Evolutionary conservation across 75 land plant genomes (phyloP), one percentile per base, ranked within the genome.

Genomic region (Pinus tabuliformis): DNA sequence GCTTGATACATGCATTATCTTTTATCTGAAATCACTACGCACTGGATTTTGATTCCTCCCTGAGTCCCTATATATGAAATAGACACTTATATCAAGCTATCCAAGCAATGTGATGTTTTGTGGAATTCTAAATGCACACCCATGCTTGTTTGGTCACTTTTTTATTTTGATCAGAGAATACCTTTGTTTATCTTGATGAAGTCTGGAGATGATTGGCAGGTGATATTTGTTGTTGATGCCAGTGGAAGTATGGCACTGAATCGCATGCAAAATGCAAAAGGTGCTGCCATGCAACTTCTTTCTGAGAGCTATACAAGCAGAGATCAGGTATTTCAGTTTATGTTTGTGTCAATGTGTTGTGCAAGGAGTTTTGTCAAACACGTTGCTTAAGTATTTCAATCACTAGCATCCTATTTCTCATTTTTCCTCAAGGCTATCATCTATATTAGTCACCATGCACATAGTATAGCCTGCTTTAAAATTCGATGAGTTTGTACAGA

Each of bases 191-290:
- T n/a, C 49, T n/a, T 68, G 49, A 68, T 39, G 52, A 11, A 68
- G 52, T 36, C n/a, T 68, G 22, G 12, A 6, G 72, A 68, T 42
- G 24, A 28, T 65, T 81, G 81, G 76, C 86, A 93, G 98, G 98
- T 97, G 16, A 94, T 97, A 82, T 97, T 97, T 83, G 95, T 97
- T 75, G 99, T 94, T 71, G 99, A 97, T 94, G 99, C 99, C 22
- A 97, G 99, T 89, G 99, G 99, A 33, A 97, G 99, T 64, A 96
- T 96, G 99, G 99, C 99, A 79, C 76, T 96, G 39, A 96, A 96
- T 78, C 86, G 99, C 59, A 96, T 96, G 99, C 97, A 96, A 75
- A 97, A 97, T 86, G 99, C 99, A 28, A 97, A 97, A 85, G 98
- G 99, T 77, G 99, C 99, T 68, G 99, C 99, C 70, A 86, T 97